A percentile compares a stretch with the other conserved stretches of the same genome.
Evolutionary conservation across 495 filamentous ascomycete genomes (phyloP).

Genomic region (Sporormia fimetaria): DNA sequence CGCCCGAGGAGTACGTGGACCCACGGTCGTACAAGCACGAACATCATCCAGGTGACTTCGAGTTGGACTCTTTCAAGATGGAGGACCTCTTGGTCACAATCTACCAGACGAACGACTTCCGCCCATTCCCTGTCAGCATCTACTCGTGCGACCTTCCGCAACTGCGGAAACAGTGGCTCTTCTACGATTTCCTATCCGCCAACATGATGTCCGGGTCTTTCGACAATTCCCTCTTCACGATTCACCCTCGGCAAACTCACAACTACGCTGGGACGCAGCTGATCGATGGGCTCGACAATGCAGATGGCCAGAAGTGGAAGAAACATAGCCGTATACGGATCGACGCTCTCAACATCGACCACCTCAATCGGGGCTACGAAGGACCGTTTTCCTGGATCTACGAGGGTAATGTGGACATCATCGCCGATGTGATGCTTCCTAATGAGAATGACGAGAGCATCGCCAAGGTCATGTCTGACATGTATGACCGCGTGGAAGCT

Average conservation of each 20-base stretch:
- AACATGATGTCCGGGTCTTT: slow-evolving; percentile 93
- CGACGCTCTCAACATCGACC: slow-evolving; percentile 88
- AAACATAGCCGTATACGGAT: slow-evolving; percentile 85
- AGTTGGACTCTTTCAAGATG: slow-evolving; percentile 91
- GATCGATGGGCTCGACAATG: slow-evolving; percentile 41
- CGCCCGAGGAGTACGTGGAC: slow-evolving; percentile 59
- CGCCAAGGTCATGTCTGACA: slow-evolving; percentile 81
- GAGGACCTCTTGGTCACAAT: slow-evolving; percentile 86
- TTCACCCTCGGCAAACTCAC: slow-evolving; percentile 87
- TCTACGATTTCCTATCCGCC: slow-evolving; percentile 93
- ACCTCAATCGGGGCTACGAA: slow-evolving; percentile 85
- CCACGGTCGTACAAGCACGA: slow-evolving; percentile 79
- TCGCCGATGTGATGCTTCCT: slow-evolving; percentile 89
- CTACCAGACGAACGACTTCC: slow-evolving; percentile 79
- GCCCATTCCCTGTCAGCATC: slow-evolving; percentile 88
- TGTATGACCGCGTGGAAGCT: slow-evolving; percentile 89
- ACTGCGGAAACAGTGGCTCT: slow-evolving; percentile 87
- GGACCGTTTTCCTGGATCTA: slow-evolving; percentile 97
- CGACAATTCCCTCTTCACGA: slow-evolving; percentile 92
- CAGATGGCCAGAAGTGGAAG: slow-evolving; percentile 59
- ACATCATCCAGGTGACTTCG: slow-evolving; percentile 87
- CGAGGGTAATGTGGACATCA: slow-evolving; percentile 90
- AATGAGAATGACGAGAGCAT: slow-evolving; percentile 75
- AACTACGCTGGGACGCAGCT: slow-evolving; percentile 47
- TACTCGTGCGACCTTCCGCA: slow-evolving; percentile 90